These are phyloP conservation scores for Lizonia empirigonia DNA, from an alignment of 2,329 filamentous ascomycete genomes.

Conservation along the genomic window DNA sequence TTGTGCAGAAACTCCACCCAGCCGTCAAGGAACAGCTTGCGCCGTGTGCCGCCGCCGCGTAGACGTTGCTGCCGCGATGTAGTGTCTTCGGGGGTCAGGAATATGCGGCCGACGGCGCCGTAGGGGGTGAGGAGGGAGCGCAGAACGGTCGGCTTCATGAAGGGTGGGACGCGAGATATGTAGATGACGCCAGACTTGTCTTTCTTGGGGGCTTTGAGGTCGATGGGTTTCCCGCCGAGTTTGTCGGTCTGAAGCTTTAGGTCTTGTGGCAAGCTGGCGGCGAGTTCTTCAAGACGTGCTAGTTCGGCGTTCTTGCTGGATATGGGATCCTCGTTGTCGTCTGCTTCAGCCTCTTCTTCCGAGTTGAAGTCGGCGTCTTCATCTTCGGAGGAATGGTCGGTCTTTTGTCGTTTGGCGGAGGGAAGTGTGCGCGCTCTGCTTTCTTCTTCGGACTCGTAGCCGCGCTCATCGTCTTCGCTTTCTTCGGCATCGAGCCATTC, in stretches of 20 bases:
- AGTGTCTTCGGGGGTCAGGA: slow-evolving; percentile 77
- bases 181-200: slow-evolving; percentile 81
- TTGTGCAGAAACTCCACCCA: slow-evolving; percentile 85
- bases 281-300: slow-evolving; percentile 39
- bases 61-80: slow-evolving; percentile 69
- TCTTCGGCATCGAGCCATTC: slow-evolving; percentile 66
- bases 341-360: slow-evolving; percentile 34
- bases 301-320: slow-evolving; percentile 38
- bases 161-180: slow-evolving; percentile 81
- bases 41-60: slow-evolving; percentile 79
- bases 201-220: slow-evolving; percentile 61
- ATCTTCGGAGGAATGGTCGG: slow-evolving; percentile 52
- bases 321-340: slow-evolving; percentile 33
- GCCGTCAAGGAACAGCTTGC: slow-evolving; percentile 79
- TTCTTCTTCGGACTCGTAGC: slow-evolving; percentile 72
- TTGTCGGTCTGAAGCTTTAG: slow-evolving; percentile 45
- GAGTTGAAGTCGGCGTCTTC: slow-evolving; percentile 25
- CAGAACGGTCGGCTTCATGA: slow-evolving; percentile 83
- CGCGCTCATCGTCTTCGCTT: slow-evolving; percentile 53
- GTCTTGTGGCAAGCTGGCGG: slow-evolving; percentile 35
- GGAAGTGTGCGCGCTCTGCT: slow-evolving; percentile 63
- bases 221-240: slow-evolving; percentile 24
- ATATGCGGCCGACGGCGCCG: slow-evolving; percentile 76
- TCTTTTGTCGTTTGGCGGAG: slow-evolving; percentile 68
- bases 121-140: slow-evolving; percentile 76